Conservation (phyloP, 306 rosid species). For the Potentilla sterilis region DNA sequence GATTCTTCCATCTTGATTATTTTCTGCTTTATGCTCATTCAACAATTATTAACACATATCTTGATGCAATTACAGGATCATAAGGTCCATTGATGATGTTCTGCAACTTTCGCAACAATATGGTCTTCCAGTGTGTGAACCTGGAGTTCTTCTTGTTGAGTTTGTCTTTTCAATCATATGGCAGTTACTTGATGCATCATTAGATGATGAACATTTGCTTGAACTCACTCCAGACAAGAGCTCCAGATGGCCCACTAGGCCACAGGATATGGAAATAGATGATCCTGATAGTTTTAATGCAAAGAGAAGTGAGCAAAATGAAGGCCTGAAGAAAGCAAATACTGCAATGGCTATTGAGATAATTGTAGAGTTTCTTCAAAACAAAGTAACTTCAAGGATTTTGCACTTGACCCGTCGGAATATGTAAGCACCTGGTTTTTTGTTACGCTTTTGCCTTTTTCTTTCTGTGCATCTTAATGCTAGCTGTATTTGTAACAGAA, state of each 20-base stretch:
- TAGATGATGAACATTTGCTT: constrained; percentile 82
- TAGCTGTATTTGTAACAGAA: constrained; percentile 15
- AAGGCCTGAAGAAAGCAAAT: constrained; percentile 52
- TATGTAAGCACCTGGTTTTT: constrained; percentile 57
- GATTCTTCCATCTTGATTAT: constrained; percentile 4
- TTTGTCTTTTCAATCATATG: constrained; percentile 73
- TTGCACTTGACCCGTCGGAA: constrained; percentile 65
- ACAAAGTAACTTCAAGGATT: constrained; percentile 64
- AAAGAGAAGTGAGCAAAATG: constrained; percentile 47
- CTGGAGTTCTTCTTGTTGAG: constrained; percentile 75
- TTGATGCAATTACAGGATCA: constrained; percentile 59
- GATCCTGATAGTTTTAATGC: constrained; percentile 44
- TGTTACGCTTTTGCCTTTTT: constrained; percentile 18
- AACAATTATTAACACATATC: constrained; percentile 26
- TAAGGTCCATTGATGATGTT: constrained; percentile 73
- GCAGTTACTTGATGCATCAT: constrained; percentile 86
- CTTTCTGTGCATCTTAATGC: constrained; percentile 16
- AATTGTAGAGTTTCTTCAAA: constrained; percentile 61
- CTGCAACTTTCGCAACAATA: constrained; percentile 74
- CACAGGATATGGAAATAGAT: constrained; percentile 64
- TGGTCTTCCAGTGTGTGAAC: constrained; percentile 56
- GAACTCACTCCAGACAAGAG: constrained; percentile 55
- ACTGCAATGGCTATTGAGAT: constrained; percentile 68
- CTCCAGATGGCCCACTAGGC: constrained; percentile 58
- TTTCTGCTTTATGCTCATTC: background rate